Evolutionary conservation across 257 asterid genomes (phyloP).

Genomic region (Apocynum venetum): DNA sequence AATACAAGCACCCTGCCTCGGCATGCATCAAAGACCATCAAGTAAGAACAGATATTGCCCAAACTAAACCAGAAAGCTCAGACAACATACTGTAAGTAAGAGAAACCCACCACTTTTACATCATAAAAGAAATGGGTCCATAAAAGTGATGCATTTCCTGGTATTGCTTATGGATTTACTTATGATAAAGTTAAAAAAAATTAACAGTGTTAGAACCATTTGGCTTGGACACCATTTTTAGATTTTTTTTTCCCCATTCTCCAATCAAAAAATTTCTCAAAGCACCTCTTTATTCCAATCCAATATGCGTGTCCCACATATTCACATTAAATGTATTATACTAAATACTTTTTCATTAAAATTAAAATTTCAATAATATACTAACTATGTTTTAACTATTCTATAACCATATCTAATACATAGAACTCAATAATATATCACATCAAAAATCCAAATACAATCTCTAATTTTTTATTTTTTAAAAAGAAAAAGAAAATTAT

Average conservation of each 20-base stretch:
- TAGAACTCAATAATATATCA: background rate
- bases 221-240: background rate
- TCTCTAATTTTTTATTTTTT: no score
- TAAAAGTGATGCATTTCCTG: background rate
- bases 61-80: background rate
- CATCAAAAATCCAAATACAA: background rate
- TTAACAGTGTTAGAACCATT: background rate
- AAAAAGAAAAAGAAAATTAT: background rate
- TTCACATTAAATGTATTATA: background rate
- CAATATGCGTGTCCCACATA: background rate
- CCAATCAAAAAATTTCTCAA: background rate
- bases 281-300: background rate
- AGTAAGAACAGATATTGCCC: conserved; percentile 5
- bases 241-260: no score
- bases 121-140: background rate
- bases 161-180: background rate
- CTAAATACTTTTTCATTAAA: background rate
- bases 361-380: no score
- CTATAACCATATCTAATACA: no score
- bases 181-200: background rate
- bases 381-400: no score
- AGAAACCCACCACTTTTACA: background rate
- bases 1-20: conserved; percentile 8
- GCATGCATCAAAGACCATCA: conserved; percentile 7
- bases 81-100: background rate